phyloP scores from a whole-genome alignment of 768 basidiomycete species.

The Piloderma croceum region DNA sequence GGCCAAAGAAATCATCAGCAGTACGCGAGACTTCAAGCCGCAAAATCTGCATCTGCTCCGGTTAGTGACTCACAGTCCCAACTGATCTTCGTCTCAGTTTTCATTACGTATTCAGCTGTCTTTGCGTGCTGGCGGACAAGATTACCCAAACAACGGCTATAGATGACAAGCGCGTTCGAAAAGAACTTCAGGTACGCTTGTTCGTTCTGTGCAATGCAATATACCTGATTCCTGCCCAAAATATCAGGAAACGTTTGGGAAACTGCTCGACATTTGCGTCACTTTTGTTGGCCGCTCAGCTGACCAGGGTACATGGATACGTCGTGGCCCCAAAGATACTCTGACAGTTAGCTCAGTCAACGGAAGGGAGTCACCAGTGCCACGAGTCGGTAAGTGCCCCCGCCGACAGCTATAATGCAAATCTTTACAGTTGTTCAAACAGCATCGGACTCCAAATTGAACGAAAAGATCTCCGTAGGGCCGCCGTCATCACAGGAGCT shows the following conservation, averaged over 20 bases:
- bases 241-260: slow-evolving; percentile 72
- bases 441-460: too few relatives aligned
- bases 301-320: slow-evolving; percentile 78
- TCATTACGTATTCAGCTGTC: slow-evolving; percentile 44
- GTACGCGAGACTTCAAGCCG: slow-evolving; percentile 60
- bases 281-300: slow-evolving; percentile 65
- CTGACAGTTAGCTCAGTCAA: slow-evolving; percentile 50
- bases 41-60: slow-evolving; percentile 69
- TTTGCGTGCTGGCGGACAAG: slow-evolving; percentile 76
- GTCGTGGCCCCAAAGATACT: slow-evolving; percentile 60
- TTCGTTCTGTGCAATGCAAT: neutral
- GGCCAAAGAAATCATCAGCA: slow-evolving; percentile 69
- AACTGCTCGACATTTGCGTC: slow-evolving; percentile 77
- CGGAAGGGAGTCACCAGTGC: slow-evolving; percentile 67
- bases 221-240: neutral
- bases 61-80: slow-evolving; percentile 31
- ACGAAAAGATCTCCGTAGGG: too few relatives aligned
- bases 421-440: too few relatives aligned
- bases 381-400: slow-evolving; percentile 41
- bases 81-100: neutral
- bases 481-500: slow-evolving; percentile 23
- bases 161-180: slow-evolving; percentile 82
- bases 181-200: slow-evolving; percentile 74
- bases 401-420: too few relatives aligned
- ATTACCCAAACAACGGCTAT: slow-evolving; percentile 84